Conservation (phyloP, 1,284 basidiomycete species). For the Rhodotorula sp. region DNA sequence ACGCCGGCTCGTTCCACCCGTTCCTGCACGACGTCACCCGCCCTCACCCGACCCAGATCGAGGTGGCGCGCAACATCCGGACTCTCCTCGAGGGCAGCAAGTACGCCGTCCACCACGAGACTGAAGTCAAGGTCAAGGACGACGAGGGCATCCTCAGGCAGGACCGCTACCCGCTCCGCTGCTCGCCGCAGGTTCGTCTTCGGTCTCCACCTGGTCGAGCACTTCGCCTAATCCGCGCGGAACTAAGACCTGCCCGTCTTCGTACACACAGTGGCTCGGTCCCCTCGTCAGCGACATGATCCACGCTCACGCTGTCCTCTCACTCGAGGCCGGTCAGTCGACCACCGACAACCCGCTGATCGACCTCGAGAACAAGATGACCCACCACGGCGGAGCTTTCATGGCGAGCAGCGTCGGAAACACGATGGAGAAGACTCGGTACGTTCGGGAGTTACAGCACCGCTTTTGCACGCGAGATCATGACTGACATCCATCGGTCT, state of each 20-base stretch:
- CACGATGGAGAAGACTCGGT: slow-evolving; percentile 76
- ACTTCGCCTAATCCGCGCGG: too few species aligned
- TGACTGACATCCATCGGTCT: neutral
- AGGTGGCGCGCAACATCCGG: slow-evolving; percentile 67
- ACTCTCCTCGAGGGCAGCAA: slow-evolving; percentile 62
- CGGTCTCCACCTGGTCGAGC: neutral
- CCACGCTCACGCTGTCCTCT: slow-evolving; percentile 62
- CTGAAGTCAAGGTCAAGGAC: slow-evolving; percentile 63
- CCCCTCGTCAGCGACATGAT: slow-evolving; percentile 80
- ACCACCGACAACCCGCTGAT: slow-evolving; percentile 79
- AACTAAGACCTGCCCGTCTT: neutral
- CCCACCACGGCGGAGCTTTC: slow-evolving; percentile 83
- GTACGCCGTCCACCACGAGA: slow-evolving; percentile 63
- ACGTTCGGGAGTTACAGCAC: neutral
- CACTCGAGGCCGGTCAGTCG: slow-evolving; percentile 72
- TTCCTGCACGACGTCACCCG: slow-evolving; percentile 76
- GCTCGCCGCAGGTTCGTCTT: slow-evolving; percentile 61
- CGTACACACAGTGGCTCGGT: slow-evolving; percentile 61
- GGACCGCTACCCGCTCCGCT: slow-evolving; percentile 75
- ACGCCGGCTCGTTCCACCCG: slow-evolving; percentile 68
- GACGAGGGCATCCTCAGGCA: slow-evolving; percentile 69
- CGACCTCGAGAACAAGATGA: slow-evolving; percentile 63
- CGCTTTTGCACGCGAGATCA: neutral
- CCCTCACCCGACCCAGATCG: slow-evolving; percentile 83
- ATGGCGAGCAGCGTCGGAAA: slow-evolving; percentile 70